A percentile compares a stretch with the other conserved stretches of the same genome.
Conservation (phyloP, 441 rosid species). For the Pelargonium cotyledonis region DNA sequence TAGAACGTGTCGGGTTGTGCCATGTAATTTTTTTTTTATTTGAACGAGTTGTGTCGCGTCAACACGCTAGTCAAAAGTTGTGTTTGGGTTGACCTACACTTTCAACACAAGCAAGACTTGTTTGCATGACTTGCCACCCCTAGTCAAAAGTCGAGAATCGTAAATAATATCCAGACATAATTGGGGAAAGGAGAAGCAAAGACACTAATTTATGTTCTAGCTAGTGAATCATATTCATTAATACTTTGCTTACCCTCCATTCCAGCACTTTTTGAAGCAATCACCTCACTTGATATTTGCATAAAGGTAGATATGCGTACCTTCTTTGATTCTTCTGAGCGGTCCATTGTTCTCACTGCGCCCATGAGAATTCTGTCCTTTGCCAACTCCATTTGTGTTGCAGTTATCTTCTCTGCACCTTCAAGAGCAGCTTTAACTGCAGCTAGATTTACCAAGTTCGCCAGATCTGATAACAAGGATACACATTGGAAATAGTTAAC, state of each 20-base stretch:
- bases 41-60: too few relatives aligned
- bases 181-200: too few relatives aligned
- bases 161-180: too few relatives aligned
- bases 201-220: neutral
- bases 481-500: conserved; percentile 13
- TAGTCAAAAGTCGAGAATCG: too few relatives aligned
- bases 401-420: conserved; percentile 72
- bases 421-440: conserved; percentile 99
- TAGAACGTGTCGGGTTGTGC: too few relatives aligned
- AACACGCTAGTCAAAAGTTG: too few relatives aligned
- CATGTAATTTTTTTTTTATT: too few relatives aligned
- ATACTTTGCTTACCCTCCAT: neutral
- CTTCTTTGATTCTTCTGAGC: conserved; percentile 94
- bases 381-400: conserved; percentile 79
- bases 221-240: neutral
- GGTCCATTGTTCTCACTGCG: conserved; percentile 90
- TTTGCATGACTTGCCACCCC: too few relatives aligned
- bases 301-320: conserved; percentile 27
- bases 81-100: too few relatives aligned
- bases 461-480: conserved; percentile 56
- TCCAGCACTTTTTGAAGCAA: neutral
- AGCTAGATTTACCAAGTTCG: conserved; percentile 89
- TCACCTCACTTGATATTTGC: neutral
- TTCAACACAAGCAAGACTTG: too few relatives aligned
- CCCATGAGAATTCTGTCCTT: conserved; percentile 95